Evolutionary conservation across 768 basidiomycete genomes (phyloP).

Genomic region (Lentinus brumalis): DNA sequence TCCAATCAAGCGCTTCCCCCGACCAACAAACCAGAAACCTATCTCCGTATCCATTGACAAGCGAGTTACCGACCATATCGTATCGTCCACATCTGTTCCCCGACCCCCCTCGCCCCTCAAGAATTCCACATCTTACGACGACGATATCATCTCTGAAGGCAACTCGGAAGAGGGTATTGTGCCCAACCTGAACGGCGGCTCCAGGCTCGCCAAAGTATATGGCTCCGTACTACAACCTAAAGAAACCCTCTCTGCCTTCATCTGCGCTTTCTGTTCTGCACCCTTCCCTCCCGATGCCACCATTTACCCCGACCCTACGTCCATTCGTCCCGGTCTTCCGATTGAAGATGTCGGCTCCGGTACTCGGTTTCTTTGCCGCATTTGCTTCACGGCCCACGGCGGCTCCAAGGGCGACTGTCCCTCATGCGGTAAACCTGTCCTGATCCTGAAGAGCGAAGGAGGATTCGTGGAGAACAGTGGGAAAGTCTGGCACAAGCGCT

Average conservation of each 20-base stretch:
- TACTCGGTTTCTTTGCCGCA: conserved; percentile 67
- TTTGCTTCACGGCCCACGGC: conserved; percentile 71
- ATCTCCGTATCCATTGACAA: conserved; percentile 38
- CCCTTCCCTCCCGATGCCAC: conserved; percentile 81
- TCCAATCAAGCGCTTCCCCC: conserved; percentile 51
- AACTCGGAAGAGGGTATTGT: conserved; percentile 63
- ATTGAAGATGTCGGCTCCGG: conserved; percentile 22
- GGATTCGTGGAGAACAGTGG: conserved; percentile 72
- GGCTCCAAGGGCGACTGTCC: conserved; percentile 79
- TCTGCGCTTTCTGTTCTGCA: conserved; percentile 64
- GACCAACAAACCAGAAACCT: conserved; percentile 39
- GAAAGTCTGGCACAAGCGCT: conserved; percentile 79
- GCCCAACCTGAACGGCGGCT: conserved; percentile 52
- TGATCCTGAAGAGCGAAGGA: conserved; percentile 76
- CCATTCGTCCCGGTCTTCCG: conserved; percentile 27
- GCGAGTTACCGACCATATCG: conserved; percentile 61
- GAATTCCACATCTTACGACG: conserved; percentile 31
- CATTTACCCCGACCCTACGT: conserved; percentile 74
- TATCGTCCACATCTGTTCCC: conserved; percentile 45
- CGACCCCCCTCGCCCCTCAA: conserved; percentile 64
- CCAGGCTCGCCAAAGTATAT: conserved; percentile 78
- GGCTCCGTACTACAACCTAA: conserved; percentile 82
- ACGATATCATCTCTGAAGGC: conserved; percentile 41
- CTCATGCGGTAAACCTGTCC: conserved; percentile 67
- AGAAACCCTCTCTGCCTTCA: conserved; percentile 68